Evolutionary conservation across 805 yeast species (phyloP).

Genomic region (Candida chauliodis): DNA sequence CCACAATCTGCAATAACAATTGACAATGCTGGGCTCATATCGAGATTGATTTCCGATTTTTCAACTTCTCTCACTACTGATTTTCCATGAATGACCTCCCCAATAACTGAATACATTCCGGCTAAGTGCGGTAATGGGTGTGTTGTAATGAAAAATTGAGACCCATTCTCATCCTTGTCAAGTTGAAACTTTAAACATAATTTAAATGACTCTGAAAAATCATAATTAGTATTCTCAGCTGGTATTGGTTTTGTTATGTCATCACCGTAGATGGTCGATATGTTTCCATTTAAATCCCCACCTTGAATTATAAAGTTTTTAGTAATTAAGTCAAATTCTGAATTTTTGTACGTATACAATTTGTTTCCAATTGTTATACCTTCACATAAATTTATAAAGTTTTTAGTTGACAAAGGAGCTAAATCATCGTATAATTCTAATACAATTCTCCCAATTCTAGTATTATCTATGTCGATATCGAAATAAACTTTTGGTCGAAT

Average conservation of each 20-base stretch:
- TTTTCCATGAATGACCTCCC: conserved; percentile 64
- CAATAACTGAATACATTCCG: conserved; percentile 77
- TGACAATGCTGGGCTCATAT: conserved; percentile 37
- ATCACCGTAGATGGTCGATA: conserved; percentile 15
- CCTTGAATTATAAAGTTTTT: conserved; percentile 70
- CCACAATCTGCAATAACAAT: conserved; percentile 54
- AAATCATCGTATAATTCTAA: conserved; percentile 43
- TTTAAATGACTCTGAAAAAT: conserved; percentile 41
- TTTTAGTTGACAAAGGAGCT: conserved; percentile 57
- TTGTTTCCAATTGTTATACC: conserved; percentile 19
- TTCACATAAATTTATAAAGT: conserved; percentile 47
- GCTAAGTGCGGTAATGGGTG: conserved; percentile 68
- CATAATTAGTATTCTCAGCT: conserved; percentile 50
- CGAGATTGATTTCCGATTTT: conserved; percentile 36
- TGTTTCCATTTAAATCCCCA: conserved; percentile 52
- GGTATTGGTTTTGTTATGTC: conserved; percentile 28
- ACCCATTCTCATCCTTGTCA: conserved; percentile 44
- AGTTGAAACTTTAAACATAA: conserved; percentile 67
- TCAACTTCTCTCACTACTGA: conserved; percentile 68
- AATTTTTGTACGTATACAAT: conserved; percentile 35
- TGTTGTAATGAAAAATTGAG: conserved; percentile 73
- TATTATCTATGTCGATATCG: conserved; percentile 48
- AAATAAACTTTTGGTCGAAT: conserved; percentile 37
- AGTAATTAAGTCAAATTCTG: conserved; percentile 58
- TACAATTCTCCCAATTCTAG: conserved; percentile 56